Base-by-base conservation (phyloP, 495 filamentous ascomycete species). In the Hypoxylon crocopeplum region DNA sequence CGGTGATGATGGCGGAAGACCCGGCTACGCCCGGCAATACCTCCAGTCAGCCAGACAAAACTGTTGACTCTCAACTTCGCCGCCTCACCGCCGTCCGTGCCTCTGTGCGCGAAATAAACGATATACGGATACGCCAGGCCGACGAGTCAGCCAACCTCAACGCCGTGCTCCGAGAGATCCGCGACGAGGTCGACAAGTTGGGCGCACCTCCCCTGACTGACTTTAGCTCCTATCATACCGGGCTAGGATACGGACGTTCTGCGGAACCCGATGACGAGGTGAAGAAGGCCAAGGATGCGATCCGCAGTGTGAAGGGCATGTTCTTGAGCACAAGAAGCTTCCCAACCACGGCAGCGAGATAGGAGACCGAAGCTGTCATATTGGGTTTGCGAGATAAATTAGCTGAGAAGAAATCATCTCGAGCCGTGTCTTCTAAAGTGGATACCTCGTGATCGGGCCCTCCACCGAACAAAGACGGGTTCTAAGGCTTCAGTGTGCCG, bases 231-330 rank as follows among this genome's bases (percentile, higher is more conserved):
- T 47, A 62, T 12, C 67, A 69, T n/a, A 63, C 73, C 51, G 68
- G 73, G 40, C 55, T 73, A 65, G 60, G 77, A 47, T 75, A 73
- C 40, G 77, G 69, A 59, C 70, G 22, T 77, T 83, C 74, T 75
- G 74, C 59, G 46, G 83, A 86, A 66, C 70, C 73, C 2, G 81
- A 92, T 30, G 93, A 97, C 69, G 88, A 87, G 59, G 87, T 96
- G 54, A 81, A 84, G 21, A 84, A 79, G 67, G 83, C 95, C 12
- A 93, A 88, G 74, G 82, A 86, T 17, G 91, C 95, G 68, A 96
- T 98, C 56, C 78, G 92, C 44, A 84, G 91, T 59, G 85, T 98
- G n/a, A 98, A 98, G 79, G 93, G 94, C 13, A 88, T 93, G 39
- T 76, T 98, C 71, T 66, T 98, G 69, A 93, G 87, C 77, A 86